Conservation (phyloP, 108 stramenopile species). For the Skeletonema costatum region DNA sequence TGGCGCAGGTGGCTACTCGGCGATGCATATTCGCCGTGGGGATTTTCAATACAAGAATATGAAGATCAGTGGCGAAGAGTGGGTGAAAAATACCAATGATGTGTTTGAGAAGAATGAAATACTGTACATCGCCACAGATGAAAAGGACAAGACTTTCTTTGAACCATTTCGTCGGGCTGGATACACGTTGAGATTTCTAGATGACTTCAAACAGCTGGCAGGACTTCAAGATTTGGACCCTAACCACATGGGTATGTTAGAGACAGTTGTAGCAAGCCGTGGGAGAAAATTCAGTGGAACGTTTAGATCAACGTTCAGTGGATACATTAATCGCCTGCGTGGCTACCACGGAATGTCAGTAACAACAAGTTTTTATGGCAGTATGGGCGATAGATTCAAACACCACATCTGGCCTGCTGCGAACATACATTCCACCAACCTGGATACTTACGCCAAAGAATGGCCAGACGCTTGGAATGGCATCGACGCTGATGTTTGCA, state of each 20-base stretch:
- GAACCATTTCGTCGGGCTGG: conserved; percentile 58
- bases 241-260: conserved; percentile 91
- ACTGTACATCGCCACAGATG: conserved; percentile 87
- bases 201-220: conserved; percentile 67
- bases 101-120: conserved; percentile 58
- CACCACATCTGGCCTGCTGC: conserved; percentile 59
- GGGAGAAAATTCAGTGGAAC: conserved; percentile 87
- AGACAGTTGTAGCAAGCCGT: conserved; percentile 81
- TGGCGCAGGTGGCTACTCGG: conserved; percentile 54
- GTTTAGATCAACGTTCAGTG: conserved; percentile 90
- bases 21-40: conserved; percentile 83
- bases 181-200: conserved; percentile 63
- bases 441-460: conserved; percentile 61
- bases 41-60: conserved; percentile 84
- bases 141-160: conserved; percentile 81
- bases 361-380: conserved; percentile 72
- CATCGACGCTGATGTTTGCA: conserved; percentile 60
- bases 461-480: conserved; percentile 79
- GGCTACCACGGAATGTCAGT: conserved; percentile 76
- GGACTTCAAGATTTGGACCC: conserved; percentile 67
- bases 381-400: conserved; percentile 39
- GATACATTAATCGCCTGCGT: conserved; percentile 86
- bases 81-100: conserved; percentile 70
- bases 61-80: conserved; percentile 64
- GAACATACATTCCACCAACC: neutral